phyloP scores from a whole-genome alignment of 345 rosid genomes.

The Zanthoxylum bungeanum region DNA sequence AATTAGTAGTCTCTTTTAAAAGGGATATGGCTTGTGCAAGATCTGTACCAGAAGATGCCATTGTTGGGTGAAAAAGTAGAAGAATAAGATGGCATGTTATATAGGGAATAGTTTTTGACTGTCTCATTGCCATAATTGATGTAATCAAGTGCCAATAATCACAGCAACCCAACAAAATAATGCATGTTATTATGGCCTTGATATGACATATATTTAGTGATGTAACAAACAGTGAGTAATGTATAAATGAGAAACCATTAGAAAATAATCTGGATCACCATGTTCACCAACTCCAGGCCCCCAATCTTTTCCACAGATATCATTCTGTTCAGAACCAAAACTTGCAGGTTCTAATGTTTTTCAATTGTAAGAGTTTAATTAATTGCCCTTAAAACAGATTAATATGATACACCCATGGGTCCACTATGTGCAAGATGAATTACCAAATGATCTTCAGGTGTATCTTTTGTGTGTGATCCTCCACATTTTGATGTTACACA shows the following conservation, averaged over 20 bases:
- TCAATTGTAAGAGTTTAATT: background rate
- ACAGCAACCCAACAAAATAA: slow-evolving; percentile 8
- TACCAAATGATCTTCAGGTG: slow-evolving; percentile 72
- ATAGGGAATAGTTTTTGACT: background rate
- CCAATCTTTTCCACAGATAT: slow-evolving; percentile 90
- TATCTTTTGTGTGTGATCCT: too few species aligned
- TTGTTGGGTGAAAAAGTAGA: slow-evolving; percentile 7
- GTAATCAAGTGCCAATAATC: slow-evolving; percentile 10
- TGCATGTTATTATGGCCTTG: background rate
- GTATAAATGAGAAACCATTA: background rate
- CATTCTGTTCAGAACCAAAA: slow-evolving; percentile 67
- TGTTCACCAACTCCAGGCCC: slow-evolving; percentile 66
- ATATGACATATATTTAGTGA: background rate
- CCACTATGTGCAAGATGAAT: slow-evolving; percentile 88
- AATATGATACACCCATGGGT: slow-evolving; percentile 52
- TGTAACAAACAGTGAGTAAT: background rate
- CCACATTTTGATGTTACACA: too few species aligned
- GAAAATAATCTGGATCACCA: slow-evolving; percentile 77
- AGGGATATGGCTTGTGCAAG: slow-evolving; percentile 65
- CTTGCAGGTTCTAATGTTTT: slow-evolving; percentile 34
- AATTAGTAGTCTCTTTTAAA: slow-evolving; percentile 51
- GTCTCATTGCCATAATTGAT: background rate
- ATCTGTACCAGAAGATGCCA: slow-evolving; percentile 44
- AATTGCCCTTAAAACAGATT: slow-evolving; percentile 5
- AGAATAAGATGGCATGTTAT: slow-evolving; percentile 2